Evolutionary conservation across 1,284 basidiomycete species (phyloP).

Genomic region (Chalciporus sp.): DNA sequence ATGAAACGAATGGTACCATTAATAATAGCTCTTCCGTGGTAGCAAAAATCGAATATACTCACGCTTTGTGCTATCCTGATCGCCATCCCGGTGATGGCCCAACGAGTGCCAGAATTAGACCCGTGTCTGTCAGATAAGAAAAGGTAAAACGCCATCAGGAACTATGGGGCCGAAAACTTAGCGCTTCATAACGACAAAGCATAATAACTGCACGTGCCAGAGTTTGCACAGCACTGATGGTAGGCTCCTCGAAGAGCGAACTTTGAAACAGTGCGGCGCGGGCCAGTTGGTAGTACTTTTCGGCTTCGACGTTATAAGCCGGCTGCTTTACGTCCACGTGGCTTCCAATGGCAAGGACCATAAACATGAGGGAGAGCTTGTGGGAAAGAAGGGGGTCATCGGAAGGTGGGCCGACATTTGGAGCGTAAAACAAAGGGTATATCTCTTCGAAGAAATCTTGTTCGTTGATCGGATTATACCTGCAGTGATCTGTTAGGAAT

Average conservation of each 20-base stretch:
- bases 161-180: slow-evolving; percentile 42
- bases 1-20: slow-evolving; percentile 12
- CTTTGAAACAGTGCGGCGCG: slow-evolving; percentile 72
- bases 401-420: slow-evolving; percentile 44
- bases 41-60: slow-evolving; percentile 36
- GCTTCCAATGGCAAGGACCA: slow-evolving; percentile 73
- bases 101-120: slow-evolving; percentile 68
- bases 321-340: slow-evolving; percentile 66
- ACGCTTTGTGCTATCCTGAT: slow-evolving; percentile 79
- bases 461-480: slow-evolving; percentile 73
- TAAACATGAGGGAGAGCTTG: slow-evolving; percentile 71
- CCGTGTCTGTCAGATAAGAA: slow-evolving; percentile 76
- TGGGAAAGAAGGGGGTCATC: slow-evolving; percentile 66
- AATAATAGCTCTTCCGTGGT: slow-evolving; percentile 3
- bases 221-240: slow-evolving; percentile 70
- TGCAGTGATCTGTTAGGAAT: slow-evolving; percentile 33
- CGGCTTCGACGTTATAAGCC: slow-evolving; percentile 74
- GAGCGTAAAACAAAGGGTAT: slow-evolving; percentile 62
- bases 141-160: slow-evolving; percentile 76
- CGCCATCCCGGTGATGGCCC: slow-evolving; percentile 77
- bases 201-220: slow-evolving; percentile 48
- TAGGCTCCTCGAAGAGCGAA: slow-evolving; percentile 73
- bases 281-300: slow-evolving; percentile 76
- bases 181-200: slow-evolving; percentile 3
- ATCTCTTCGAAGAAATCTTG: slow-evolving; percentile 69